Evolutionary conservation across 768 basidiomycete genomes (phyloP), one percentile per base, ranked within the genome.

Genomic region (Russula compacta): DNA sequence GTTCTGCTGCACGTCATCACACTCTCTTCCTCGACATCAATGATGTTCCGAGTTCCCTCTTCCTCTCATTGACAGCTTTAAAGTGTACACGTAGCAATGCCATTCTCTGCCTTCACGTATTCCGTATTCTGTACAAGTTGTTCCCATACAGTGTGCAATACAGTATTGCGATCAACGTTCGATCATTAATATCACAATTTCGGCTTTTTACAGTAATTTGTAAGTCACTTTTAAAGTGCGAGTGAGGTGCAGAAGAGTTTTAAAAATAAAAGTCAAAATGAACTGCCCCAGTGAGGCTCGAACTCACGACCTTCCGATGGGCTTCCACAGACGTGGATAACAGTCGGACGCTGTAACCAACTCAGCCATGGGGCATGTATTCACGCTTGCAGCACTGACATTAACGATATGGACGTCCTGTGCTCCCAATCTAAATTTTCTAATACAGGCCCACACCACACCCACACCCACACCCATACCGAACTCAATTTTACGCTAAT

Each of bases 331-430:
- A 6, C 17, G 4, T 21, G 17, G 29, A 36, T 84, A 83, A 84
- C 83, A 83, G 83, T 84, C 83, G 82, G 83, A 84, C 83, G 82
- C 83, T 83, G 81, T 84, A 76, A 84, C 83, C 83, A 84, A 83
- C 83, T 84, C 79, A 83, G 82, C 83, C 83, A 84, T 81, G 82
- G 82, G 82, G 83, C 83, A 83, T 12, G 2, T 51, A 32, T 46
- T 2, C 14, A 15, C 9, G 0, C 0, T 2, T 0, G 4, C 7
- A 11, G 1, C 3, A 12, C 1, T 21, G 33, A 43, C 44, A 10
- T 24, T 21, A 19, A 56, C 14, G 10, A 56, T 15, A 7, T 24
- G n/a, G 11, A 32, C 4, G 29, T 39, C 1, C 35, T 6, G 36
- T 19, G 36, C 24, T 29, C 24, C 24, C 3, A 53, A 21, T 38